phyloP scores from a whole-genome alignment of 2,329 filamentous ascomycete species.

The Cladosporium colombiae region DNA sequence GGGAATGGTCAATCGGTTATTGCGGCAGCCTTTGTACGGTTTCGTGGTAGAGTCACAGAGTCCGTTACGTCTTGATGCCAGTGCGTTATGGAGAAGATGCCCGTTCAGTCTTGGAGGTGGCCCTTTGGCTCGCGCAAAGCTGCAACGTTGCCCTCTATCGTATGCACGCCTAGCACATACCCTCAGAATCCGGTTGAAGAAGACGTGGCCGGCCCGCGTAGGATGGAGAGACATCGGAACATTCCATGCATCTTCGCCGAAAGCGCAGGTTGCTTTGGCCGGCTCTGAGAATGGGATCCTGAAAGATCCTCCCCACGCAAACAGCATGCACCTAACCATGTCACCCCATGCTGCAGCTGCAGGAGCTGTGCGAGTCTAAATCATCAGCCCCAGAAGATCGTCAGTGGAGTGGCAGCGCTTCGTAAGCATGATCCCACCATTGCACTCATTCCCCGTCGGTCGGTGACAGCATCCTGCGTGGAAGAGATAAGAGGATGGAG shows the following conservation, averaged over 20 bases:
- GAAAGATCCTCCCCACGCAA: neutral
- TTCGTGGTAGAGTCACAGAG: neutral
- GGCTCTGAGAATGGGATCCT: neutral
- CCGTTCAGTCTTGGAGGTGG: neutral
- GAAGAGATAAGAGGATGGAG: neutral
- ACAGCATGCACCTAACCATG: neutral
- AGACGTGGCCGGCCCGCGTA: neutral
- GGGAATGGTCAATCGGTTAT: slow-evolving; percentile 3
- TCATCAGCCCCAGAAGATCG: neutral
- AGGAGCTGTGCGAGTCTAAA: neutral
- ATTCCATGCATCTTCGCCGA: slow-evolving; percentile 13
- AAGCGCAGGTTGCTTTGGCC: slow-evolving; percentile 6
- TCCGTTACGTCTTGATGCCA: neutral
- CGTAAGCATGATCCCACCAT: neutral
- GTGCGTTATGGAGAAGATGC: neutral
- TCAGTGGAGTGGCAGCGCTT: neutral
- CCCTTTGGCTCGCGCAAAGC: slow-evolving; percentile 1
- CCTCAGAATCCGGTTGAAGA: neutral
- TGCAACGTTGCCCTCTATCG: neutral
- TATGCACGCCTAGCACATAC: neutral
- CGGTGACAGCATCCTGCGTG: neutral
- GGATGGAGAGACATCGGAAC: neutral
- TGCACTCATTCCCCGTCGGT: neutral
- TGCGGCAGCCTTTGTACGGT: neutral
- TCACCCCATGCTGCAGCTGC: neutral